phyloP scores from a whole-genome alignment of 768 basidiomycete genomes.

The Agrocybe praecox region DNA sequence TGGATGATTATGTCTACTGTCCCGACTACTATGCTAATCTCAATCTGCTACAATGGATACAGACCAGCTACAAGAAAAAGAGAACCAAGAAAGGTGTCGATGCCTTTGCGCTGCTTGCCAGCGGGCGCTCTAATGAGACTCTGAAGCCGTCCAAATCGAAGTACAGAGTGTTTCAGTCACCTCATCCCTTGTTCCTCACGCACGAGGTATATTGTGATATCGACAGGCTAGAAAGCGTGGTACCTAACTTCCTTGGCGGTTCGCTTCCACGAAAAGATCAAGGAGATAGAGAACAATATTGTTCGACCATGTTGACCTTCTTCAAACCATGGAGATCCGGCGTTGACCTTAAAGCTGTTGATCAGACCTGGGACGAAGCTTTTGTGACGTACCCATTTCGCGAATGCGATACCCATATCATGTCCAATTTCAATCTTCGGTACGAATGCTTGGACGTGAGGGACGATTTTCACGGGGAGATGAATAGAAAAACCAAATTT shows the following conservation, averaged over 20 bases:
- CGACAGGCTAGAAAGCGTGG: neutral
- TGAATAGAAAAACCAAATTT: constrained; percentile 7
- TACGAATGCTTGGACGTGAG: constrained; percentile 38
- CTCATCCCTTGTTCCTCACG: constrained; percentile 23
- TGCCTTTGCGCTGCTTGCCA: neutral
- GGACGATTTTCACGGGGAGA: constrained; percentile 29
- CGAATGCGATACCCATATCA: constrained; percentile 14
- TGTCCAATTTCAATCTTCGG: constrained; percentile 30
- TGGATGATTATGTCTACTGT: constrained; percentile 35
- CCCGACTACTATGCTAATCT: constrained; percentile 16
- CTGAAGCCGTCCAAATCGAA: neutral
- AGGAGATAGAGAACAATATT: constrained; percentile 32
- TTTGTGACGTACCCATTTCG: constrained; percentile 20
- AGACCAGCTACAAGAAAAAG: constrained; percentile 10
- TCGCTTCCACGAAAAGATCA: constrained; percentile 27
- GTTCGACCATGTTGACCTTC: constrained; percentile 29
- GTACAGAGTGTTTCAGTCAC: constrained; percentile 11
- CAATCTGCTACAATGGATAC: constrained; percentile 29
- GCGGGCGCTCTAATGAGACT: no score
- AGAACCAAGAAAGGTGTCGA: constrained; percentile 3
- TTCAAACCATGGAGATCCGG: constrained; percentile 30
- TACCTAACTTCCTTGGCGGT: constrained; percentile 31
- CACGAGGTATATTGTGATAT: constrained; percentile 18
- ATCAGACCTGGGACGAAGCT: constrained; percentile 22
- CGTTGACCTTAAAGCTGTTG: constrained; percentile 15